phyloP scores from a whole-genome alignment of 768 basidiomycete species.

The Infundibulicybe gibba region DNA sequence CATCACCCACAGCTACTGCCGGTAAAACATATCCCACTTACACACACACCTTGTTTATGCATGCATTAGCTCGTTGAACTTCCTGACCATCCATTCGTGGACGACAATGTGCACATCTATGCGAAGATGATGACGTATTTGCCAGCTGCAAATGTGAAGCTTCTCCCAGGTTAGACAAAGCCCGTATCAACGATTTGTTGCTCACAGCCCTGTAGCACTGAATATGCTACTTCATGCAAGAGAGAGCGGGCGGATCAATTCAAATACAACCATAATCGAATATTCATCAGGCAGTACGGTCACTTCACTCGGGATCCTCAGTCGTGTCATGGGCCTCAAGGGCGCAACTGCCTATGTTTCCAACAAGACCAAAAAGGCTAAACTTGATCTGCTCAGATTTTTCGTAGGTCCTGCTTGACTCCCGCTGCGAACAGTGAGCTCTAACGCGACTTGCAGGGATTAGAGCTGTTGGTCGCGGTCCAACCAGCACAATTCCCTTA shows the following conservation, averaged over 20 bases:
- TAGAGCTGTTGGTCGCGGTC: too few relatives aligned
- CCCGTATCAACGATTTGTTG: too few relatives aligned
- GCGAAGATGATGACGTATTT: too few relatives aligned
- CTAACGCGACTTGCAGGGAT: conserved; percentile 4
- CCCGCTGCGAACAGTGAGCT: background rate
- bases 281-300: conserved; percentile 21
- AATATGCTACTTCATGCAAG: conserved; percentile 19
- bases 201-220: conserved; percentile 16
- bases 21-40: too few relatives aligned
- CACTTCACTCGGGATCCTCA: conserved; percentile 17
- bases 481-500: too few relatives aligned
- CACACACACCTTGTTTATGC: too few relatives aligned
- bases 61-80: too few relatives aligned
- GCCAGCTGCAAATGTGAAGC: too few relatives aligned
- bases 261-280: conserved; percentile 17
- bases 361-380: conserved; percentile 16
- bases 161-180: too few relatives aligned
- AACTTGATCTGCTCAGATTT: conserved; percentile 17
- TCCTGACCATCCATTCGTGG: too few relatives aligned
- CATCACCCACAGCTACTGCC: too few relatives aligned
- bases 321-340: conserved; percentile 14
- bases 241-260: conserved; percentile 13
- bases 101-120: too few relatives aligned
- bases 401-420: conserved; percentile 13
- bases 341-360: conserved; percentile 18